Conservation (phyloP, 1,284 basidiomycete genomes). For the Fomitiporia mediterranea region DNA sequence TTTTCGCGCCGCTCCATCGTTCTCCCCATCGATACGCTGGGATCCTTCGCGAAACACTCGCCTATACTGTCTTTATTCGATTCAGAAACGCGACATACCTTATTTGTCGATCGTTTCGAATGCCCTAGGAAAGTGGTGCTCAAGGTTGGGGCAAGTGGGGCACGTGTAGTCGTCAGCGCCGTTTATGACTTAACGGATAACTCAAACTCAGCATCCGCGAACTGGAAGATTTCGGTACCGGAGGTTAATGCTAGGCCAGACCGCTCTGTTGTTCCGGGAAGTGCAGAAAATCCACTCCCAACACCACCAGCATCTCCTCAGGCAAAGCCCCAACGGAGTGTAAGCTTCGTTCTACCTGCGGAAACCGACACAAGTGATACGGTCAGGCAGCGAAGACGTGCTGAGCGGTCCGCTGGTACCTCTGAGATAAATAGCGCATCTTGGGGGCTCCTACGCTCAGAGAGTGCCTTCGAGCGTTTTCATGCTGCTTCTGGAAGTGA, state of each 20-base stretch:
- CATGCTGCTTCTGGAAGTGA: not conserved
- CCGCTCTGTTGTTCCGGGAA: not conserved
- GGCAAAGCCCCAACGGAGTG: constrained; percentile 1
- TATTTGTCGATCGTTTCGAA: constrained; percentile 2
- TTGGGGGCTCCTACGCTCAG: not conserved
- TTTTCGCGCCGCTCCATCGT: not conserved
- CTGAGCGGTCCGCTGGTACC: not conserved
- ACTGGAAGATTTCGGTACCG: constrained; percentile 2
- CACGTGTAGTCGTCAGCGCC: not conserved
- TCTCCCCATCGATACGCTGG: not conserved
- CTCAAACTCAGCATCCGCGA: not conserved
- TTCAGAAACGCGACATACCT: not conserved
- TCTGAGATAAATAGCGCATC: not conserved
- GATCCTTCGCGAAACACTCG: not conserved
- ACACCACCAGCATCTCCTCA: constrained; percentile 13
- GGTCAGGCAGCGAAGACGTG: not conserved
- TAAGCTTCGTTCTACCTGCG: constrained; percentile 5
- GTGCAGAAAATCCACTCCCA: constrained; percentile 6
- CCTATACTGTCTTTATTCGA: not conserved
- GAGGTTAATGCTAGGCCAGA: not conserved
- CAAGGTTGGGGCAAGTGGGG: not conserved
- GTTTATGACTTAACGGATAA: constrained; percentile 4
- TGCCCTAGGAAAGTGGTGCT: not conserved
- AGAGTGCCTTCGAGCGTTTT: not conserved
- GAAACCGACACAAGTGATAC: not conserved